Evolutionary conservation across 2,329 filamentous ascomycete species (phyloP).

Genomic region (Claviceps digitariae): DNA sequence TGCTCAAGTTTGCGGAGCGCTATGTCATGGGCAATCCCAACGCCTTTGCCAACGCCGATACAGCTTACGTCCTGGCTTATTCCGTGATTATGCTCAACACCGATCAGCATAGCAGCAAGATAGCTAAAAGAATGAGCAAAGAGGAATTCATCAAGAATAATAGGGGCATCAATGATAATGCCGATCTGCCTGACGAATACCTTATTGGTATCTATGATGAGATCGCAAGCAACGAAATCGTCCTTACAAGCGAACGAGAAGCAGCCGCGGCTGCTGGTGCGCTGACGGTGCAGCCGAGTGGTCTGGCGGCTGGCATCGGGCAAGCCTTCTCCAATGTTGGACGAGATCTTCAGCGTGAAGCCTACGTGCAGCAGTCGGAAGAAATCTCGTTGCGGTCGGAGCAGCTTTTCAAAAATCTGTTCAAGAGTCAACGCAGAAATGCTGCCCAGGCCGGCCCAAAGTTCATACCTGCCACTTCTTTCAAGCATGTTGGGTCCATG

Average conservation of each 20-base stretch:
- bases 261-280: constrained; percentile 69
- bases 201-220: constrained; percentile 83
- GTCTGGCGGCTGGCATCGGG: constrained; percentile 66
- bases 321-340: constrained; percentile 86
- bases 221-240: constrained; percentile 82
- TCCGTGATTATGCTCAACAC: constrained; percentile 96
- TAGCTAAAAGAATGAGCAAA: constrained; percentile 77
- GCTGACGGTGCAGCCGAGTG: constrained; percentile 41
- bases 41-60: constrained; percentile 95
- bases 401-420: constrained; percentile 85
- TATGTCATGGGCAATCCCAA: constrained; percentile 94
- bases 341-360: constrained; percentile 81
- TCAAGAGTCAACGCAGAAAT: constrained; percentile 77
- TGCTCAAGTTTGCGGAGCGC: constrained; percentile 96
- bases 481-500: constrained; percentile 94
- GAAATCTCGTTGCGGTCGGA: constrained; percentile 65
- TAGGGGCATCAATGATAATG: constrained; percentile 91
- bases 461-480: constrained; percentile 88
- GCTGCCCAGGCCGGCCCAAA: constrained; percentile 53
- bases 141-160: constrained; percentile 99
- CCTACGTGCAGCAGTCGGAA: constrained; percentile 87
- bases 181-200: constrained; percentile 87
- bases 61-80: constrained; percentile 89
- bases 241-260: constrained; percentile 82
- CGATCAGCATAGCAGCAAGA: constrained; percentile 82